A percentile compares a stretch with the other conserved stretches of the same genome.
Evolutionary conservation across 257 asterid genomes (phyloP).

Genomic region (Solanum okadae): DNA sequence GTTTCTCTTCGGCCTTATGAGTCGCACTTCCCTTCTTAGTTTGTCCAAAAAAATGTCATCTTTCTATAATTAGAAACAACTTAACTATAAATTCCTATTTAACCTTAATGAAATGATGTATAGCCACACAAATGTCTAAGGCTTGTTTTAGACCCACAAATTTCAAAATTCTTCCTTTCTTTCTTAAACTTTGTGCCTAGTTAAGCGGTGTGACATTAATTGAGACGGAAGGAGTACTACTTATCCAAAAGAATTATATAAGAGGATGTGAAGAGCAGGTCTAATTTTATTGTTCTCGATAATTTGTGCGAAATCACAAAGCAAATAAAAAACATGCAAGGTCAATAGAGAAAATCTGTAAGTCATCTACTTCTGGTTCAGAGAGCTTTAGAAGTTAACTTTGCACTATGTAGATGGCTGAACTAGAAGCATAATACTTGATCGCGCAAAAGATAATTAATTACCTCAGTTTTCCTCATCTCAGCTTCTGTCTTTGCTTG

Average conservation of each 20-base stretch:
- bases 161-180: background rate
- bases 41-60: background rate
- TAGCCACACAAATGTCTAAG: background rate
- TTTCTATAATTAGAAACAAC: background rate
- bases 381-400: background rate
- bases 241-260: background rate
- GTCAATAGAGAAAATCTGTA: background rate
- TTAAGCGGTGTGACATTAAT: background rate
- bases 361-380: background rate
- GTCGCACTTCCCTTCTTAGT: background rate
- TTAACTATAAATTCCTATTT: background rate
- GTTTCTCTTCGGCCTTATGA: background rate
- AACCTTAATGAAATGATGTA: background rate
- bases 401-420: background rate
- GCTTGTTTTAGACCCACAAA: background rate
- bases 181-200: background rate
- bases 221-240: background rate
- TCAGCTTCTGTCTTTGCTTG: constrained; percentile 14
- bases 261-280: background rate
- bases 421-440: background rate
- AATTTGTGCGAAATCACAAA: background rate
- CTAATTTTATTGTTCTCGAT: background rate
- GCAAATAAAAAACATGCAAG: background rate
- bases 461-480: constrained; percentile 16
- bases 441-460: background rate